Evolutionary conservation across 2,329 filamentous ascomycete species (phyloP).

Genomic region (Colletotrichum musicola): DNA sequence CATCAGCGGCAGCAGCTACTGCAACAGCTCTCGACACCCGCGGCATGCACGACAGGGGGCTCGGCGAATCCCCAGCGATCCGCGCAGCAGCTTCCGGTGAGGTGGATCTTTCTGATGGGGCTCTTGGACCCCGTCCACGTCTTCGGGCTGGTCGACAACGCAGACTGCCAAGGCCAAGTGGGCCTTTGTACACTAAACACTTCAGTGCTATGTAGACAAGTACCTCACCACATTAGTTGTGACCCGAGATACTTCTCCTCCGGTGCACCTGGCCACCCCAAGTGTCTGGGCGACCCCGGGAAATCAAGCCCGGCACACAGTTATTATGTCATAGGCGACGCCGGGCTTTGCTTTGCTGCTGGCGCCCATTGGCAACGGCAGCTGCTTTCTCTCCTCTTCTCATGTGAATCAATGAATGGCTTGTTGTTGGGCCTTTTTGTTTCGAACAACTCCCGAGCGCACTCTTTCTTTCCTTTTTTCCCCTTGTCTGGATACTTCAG

Average conservation of each 20-base stretch:
- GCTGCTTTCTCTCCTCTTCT: not conserved
- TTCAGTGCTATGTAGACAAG: no score
- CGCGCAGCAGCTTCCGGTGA: constrained; percentile 35
- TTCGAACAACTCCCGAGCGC: not conserved
- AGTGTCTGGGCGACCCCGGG: constrained; percentile 22
- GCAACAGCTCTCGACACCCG: not conserved
- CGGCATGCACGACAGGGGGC: constrained; percentile 24
- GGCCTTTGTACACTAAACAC: no score
- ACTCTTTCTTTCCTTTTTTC: not conserved
- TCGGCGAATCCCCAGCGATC: constrained; percentile 35
- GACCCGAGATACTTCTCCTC: no score
- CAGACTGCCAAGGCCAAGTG: constrained; percentile 1
- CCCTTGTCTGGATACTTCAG: not conserved
- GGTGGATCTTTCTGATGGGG: constrained; percentile 23
- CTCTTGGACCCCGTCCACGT: constrained; percentile 1
- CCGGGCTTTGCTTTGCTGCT: not conserved
- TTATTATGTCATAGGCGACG: constrained; percentile 38
- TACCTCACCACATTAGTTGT: no score
- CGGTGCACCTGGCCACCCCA: not conserved
- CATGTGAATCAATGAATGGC: constrained; percentile 18
- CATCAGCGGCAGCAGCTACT: no score
- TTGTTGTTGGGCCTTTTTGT: constrained; percentile 10
- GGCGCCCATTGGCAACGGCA: constrained; percentile 12
- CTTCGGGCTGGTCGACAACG: not conserved
- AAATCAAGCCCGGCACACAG: constrained; percentile 8